A percentile compares a stretch with the other conserved stretches of the same genome.
Evolutionary conservation across 1,284 basidiomycete species (phyloP).

Genomic region (Ustilago vetiveriae): DNA sequence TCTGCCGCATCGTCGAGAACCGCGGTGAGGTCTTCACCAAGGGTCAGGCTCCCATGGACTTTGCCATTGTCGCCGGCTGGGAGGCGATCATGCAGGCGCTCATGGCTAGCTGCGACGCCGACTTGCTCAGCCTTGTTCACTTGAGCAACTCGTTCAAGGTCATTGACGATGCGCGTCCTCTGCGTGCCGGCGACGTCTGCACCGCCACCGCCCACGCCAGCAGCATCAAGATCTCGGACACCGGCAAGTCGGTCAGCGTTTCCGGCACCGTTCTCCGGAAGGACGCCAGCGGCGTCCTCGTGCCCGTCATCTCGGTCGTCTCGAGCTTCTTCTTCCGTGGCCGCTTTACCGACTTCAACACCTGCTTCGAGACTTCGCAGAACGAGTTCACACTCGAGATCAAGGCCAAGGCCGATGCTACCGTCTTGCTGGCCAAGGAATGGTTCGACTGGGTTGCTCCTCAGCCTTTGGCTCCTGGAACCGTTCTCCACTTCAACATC

Average conservation of each 20-base stretch:
- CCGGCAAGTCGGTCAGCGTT: constrained; percentile 75
- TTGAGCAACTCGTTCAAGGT: constrained; percentile 95
- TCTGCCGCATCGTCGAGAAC: constrained; percentile 93
- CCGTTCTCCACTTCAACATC: constrained; percentile 86
- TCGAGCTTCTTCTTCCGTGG: constrained; percentile 98
- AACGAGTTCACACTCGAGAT: constrained; percentile 87
- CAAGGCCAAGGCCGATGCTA: constrained; percentile 80
- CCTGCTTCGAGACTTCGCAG: constrained; percentile 87
- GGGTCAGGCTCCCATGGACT: constrained; percentile 83
- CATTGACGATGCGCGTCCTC: constrained; percentile 78
- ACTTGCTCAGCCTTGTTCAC: constrained; percentile 90
- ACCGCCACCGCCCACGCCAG: constrained; percentile 86
- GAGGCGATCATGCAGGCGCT: constrained; percentile 64
- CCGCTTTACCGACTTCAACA: constrained; percentile 88
- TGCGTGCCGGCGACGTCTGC: constrained; percentile 88
- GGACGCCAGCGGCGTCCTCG: constrained; percentile 73
- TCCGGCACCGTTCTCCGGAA: constrained; percentile 53
- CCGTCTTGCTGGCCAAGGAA: constrained; percentile 92
- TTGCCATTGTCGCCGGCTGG: constrained; percentile 97
- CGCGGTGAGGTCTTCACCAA: constrained; percentile 86
- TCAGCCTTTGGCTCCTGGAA: constrained; percentile 78
- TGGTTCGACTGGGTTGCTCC: constrained; percentile 95
- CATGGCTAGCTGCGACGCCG: constrained; percentile 59
- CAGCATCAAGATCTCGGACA: constrained; percentile 88
- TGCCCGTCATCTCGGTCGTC: constrained; percentile 92